Percentiles rank a stretch among this genome's conserved stretches.
These are phyloP conservation scores for Larix sibirica DNA, from an alignment of 83 land plant genomes.

Conservation along the genomic window DNA sequence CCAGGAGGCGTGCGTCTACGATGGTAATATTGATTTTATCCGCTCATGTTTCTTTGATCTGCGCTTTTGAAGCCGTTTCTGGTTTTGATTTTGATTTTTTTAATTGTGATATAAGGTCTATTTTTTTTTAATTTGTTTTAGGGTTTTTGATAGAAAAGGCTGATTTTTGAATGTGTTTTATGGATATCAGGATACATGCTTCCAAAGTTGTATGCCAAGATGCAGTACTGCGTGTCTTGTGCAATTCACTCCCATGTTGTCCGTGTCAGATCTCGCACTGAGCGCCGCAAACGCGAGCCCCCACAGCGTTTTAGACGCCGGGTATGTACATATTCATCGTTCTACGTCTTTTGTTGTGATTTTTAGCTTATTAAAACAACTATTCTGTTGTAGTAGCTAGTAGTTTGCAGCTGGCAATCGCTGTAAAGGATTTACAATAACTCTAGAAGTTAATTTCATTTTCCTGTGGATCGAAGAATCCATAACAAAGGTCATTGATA, in stretches of 20 bases:
- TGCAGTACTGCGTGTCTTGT: constrained; percentile 67
- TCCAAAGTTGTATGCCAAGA: constrained; percentile 64
- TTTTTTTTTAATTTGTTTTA: not conserved
- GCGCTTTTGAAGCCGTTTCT: too few species aligned
- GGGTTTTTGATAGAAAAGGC: constrained; percentile 1
- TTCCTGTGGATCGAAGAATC: too few species aligned
- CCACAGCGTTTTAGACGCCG: constrained; percentile 17
- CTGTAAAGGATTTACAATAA: too few species aligned
- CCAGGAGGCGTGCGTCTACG: constrained; percentile 70
- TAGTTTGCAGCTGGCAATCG: too few species aligned
- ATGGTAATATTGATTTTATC: constrained; percentile 22
- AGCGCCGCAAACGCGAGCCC: constrained; percentile 18
- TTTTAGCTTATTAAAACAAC: too few species aligned
- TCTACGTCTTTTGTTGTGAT: too few species aligned
- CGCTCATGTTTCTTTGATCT: not conserved
- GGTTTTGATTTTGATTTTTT: too few species aligned
- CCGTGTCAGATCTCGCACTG: constrained; percentile 45
- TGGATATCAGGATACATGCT: constrained; percentile 36
- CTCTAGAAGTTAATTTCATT: too few species aligned
- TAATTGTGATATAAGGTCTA: too few species aligned
- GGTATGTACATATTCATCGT: not conserved
- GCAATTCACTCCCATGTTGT: constrained; percentile 72
- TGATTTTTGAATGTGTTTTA: not conserved
- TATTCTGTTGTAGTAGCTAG: too few species aligned
- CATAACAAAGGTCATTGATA: too few species aligned